Conservation (phyloP, 495 filamentous ascomycete species). For the Durotheca rogersii region DNA sequence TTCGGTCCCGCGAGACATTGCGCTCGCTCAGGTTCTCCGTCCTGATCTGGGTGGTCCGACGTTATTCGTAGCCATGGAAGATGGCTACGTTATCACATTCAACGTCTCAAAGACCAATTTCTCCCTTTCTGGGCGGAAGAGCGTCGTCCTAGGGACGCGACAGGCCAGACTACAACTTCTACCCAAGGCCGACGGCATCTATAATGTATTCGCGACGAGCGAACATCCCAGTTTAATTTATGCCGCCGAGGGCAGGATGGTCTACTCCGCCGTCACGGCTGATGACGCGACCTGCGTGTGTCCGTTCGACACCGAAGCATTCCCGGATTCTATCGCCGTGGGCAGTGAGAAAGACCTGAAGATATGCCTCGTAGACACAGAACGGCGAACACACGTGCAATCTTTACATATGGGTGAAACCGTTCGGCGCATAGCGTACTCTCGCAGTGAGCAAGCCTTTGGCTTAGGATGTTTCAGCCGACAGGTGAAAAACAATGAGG, state of each 20-base stretch:
- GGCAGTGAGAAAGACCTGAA: slow-evolving; percentile 75
- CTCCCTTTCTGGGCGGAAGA: slow-evolving; percentile 69
- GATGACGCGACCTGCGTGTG: slow-evolving; percentile 79
- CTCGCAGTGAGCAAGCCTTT: slow-evolving; percentile 73
- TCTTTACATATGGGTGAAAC: slow-evolving; percentile 77
- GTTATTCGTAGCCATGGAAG: slow-evolving; percentile 89
- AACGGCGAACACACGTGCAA: slow-evolving; percentile 83
- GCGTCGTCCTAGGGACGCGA: slow-evolving; percentile 81
- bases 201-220: slow-evolving; percentile 88
- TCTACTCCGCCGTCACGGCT: slow-evolving; percentile 95
- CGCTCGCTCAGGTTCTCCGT: slow-evolving; percentile 71
- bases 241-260: slow-evolving; percentile 77
- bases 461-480: slow-evolving; percentile 82
- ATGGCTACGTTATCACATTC: slow-evolving; percentile 89
- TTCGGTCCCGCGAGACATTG: slow-evolving; percentile 79
- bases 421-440: slow-evolving; percentile 85
- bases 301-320: slow-evolving; percentile 77
- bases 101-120: slow-evolving; percentile 59
- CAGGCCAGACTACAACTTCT: slow-evolving; percentile 78
- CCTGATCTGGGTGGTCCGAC: slow-evolving; percentile 56
- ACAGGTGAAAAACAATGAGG: slow-evolving; percentile 47
- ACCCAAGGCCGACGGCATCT: slow-evolving; percentile 60
- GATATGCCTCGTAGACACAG: slow-evolving; percentile 78
- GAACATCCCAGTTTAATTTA: slow-evolving; percentile 95
- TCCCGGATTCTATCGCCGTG: slow-evolving; percentile 75